Evolutionary conservation across 1,139 yeast species (phyloP), one percentile per base, ranked within the genome.

Genomic region (Suhomyces bokatorum): DNA sequence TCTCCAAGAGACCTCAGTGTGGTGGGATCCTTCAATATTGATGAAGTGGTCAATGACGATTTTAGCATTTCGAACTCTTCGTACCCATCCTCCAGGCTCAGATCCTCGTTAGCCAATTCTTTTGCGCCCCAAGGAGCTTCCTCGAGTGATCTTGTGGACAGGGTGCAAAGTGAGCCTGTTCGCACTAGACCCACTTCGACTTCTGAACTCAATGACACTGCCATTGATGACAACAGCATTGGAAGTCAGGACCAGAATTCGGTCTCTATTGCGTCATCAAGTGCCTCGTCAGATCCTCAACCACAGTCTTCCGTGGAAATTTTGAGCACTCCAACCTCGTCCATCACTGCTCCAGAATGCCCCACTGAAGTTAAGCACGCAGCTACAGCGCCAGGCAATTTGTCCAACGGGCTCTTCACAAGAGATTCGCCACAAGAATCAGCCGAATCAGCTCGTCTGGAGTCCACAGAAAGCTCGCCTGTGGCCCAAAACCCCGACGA

Each of bases 51-150:
- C 6, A 50, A 48, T 29, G 15, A 29, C 27, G 32, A 43, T 1
- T 32, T 38, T 6, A 15, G 14, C 10, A 12, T 13, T n/a, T 14
- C 49, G 10, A 24, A 28, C 11, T n/a, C 36, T 3, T 15, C 22
- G 2, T 20, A n/a, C 26, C 26, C 38, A 11, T 30, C 42, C 11
- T 60, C 67, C 5, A 48, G 54, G 6, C 51, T 65, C 17, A 51
- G 60, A 27, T 54, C 60, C 1, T 64, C 70, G 0, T 51, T 65
- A 36, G 57, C 54, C 33, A 63, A 47, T 40, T 63, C 66, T 1
- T 63, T 64, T 49, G 67, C 67, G 1, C 57, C 57, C 10, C 24
- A 44, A 1, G n/a, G 26, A 5, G 7, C 36, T 10, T 6, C 32
- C 3, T 22, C 43, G 29, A 12, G n/a, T 27, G 26, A 26, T 16